A percentile compares a stretch with the other conserved stretches of the same genome.
phyloP scores from a whole-genome alignment of 805 yeast genomes.

The Zygoascus flipseniorum region DNA sequence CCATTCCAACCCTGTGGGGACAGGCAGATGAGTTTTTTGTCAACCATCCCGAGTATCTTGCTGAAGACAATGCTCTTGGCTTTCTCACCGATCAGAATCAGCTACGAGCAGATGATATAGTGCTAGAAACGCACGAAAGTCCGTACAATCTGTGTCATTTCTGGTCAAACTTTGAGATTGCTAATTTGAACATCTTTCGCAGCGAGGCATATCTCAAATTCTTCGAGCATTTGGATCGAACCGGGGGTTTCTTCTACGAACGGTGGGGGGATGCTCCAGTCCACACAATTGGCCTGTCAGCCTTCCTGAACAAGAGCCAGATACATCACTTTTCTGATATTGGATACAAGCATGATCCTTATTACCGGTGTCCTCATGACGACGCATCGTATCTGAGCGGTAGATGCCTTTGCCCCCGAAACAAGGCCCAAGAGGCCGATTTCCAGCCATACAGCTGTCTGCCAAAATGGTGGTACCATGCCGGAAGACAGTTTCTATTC shows the following conservation, averaged over 20 bases:
- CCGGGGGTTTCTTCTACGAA: slow-evolving; percentile 84
- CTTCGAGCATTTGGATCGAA: slow-evolving; percentile 56
- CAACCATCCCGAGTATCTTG: slow-evolving; percentile 50
- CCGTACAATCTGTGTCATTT: slow-evolving; percentile 80
- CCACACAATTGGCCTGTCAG: slow-evolving; percentile 60
- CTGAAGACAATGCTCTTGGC: slow-evolving; percentile 52
- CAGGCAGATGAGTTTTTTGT: slow-evolving; percentile 58
- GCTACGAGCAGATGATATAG: slow-evolving; percentile 35
- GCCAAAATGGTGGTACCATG: slow-evolving; percentile 31
- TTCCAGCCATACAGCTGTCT: slow-evolving; percentile 28
- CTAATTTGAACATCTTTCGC: slow-evolving; percentile 64
- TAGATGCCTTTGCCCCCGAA: slow-evolving; percentile 28
- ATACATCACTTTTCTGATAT: slow-evolving; percentile 73
- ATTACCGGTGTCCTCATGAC: slow-evolving; percentile 35
- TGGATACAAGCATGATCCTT: slow-evolving; percentile 73
- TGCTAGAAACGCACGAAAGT: slow-evolving; percentile 37
- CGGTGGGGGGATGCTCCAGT: slow-evolving; percentile 97
- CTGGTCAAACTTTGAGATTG: slow-evolving; percentile 84
- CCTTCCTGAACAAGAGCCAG: slow-evolving; percentile 50
- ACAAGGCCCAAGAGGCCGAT: slow-evolving; percentile 28
- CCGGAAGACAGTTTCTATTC: slow-evolving; percentile 25
- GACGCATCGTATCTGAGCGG: slow-evolving; percentile 26
- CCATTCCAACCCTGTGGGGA: slow-evolving; percentile 82
- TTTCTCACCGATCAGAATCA: slow-evolving; percentile 44
- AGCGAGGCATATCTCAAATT: slow-evolving; percentile 57